Evolutionary conservation across 768 basidiomycete genomes (phyloP).

Genomic region (Cystofilobasidium macerans): DNA sequence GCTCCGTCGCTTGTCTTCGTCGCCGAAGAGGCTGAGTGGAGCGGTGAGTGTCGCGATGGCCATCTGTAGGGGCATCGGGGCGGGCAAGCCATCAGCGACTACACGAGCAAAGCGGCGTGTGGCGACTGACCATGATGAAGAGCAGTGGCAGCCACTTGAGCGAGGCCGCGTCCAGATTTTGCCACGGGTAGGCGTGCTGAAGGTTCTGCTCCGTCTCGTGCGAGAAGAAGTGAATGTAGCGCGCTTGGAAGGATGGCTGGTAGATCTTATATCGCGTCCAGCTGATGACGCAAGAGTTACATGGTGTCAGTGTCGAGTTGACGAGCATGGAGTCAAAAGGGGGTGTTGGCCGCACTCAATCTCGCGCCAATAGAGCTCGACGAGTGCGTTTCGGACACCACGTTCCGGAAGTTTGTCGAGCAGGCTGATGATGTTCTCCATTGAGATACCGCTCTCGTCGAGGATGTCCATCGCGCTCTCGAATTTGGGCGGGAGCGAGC

Average conservation of each 20-base stretch:
- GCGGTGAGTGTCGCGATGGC: conserved; percentile 39
- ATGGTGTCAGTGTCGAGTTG: no score
- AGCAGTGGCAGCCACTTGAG: conserved; percentile 39
- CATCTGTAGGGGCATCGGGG: conserved; percentile 29
- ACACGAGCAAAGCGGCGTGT: not conserved
- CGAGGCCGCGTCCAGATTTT: conserved; percentile 35
- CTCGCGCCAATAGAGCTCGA: conserved; percentile 33
- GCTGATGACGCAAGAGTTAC: no score
- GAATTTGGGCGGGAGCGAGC: conserved; percentile 6
- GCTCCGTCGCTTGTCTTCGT: conserved; percentile 33
- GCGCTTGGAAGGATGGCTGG: conserved; percentile 35
- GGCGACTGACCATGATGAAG: conserved; percentile 37
- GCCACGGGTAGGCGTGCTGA: conserved; percentile 26
- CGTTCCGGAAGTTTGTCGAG: conserved; percentile 38
- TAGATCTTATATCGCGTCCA: conserved; percentile 42
- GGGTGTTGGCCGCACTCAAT: conserved; percentile 28
- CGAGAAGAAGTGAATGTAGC: conserved; percentile 36
- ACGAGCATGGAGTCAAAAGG: no score
- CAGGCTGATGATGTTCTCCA: conserved; percentile 36
- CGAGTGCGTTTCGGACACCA: conserved; percentile 35
- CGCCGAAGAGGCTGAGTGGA: conserved; percentile 34
- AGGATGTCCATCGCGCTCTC: conserved; percentile 34
- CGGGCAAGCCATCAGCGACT: not conserved
- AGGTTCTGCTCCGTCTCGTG: conserved; percentile 35
- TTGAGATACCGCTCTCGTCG: conserved; percentile 38